Conservation (phyloP, 306 rosid species). For the Pterocarpus macrocarpus region DNA sequence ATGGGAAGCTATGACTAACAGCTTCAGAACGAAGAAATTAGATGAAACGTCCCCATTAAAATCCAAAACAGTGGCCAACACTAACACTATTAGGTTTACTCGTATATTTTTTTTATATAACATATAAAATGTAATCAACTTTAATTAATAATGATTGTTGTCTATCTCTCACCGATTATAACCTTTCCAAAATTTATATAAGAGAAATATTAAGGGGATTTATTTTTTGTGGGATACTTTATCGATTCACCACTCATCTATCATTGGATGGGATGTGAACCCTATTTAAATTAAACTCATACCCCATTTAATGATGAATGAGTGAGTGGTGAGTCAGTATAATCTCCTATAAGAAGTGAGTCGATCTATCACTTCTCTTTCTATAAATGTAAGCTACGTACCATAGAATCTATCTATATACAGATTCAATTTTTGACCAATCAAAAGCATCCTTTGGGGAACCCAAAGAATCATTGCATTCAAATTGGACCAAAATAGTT, state of each 20-base stretch:
- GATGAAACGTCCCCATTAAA: not conserved
- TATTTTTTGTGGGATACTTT: too few species aligned
- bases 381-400: not conserved
- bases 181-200: not conserved
- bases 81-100: not conserved
- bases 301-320: too few species aligned
- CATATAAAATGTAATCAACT: not conserved
- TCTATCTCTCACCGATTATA: not conserved
- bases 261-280: too few species aligned
- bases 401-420: not conserved
- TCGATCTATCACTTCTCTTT: too few species aligned
- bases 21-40: not conserved
- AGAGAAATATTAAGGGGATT: not conserved
- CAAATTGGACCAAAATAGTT: not conserved
- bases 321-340: too few species aligned
- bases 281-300: too few species aligned
- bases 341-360: too few species aligned
- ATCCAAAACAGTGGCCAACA: not conserved
- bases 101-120: not conserved
- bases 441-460: not conserved
- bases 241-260: too few species aligned
- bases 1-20: too few species aligned
- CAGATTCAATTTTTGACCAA: conserved; percentile 30
- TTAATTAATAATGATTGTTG: conserved; percentile 9
- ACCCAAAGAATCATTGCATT: conserved; percentile 7